Evolutionary conservation across 1,284 basidiomycete species (phyloP).

Genomic region (Tremellales sp.): DNA sequence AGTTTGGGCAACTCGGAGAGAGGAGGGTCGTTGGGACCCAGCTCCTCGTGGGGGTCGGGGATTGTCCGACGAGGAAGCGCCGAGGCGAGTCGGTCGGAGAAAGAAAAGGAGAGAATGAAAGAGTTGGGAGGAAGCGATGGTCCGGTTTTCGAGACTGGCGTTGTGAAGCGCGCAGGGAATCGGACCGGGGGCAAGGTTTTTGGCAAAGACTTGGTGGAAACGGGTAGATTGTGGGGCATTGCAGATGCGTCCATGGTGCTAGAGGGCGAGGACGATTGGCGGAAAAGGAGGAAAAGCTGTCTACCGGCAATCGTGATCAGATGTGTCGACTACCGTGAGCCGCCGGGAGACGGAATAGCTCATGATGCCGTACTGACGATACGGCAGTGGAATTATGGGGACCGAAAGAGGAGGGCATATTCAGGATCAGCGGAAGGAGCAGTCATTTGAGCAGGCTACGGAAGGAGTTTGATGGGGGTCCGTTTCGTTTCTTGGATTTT

Average conservation of each 20-base stretch:
- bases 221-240: constrained; percentile 33
- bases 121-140: constrained; percentile 12
- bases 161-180: constrained; percentile 23
- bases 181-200: constrained; percentile 30
- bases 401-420: constrained; percentile 50
- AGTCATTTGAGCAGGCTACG: constrained; percentile 68
- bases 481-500: constrained; percentile 29
- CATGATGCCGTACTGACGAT: constrained; percentile 4
- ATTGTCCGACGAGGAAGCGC: constrained; percentile 14
- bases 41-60: constrained; percentile 20
- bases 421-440: constrained; percentile 48
- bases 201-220: constrained; percentile 34
- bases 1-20: constrained; percentile 8
- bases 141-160: constrained; percentile 23
- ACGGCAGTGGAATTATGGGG: constrained; percentile 44
- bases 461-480: constrained; percentile 77
- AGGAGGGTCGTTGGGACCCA: constrained; percentile 12
- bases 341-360: background rate
- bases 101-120: constrained; percentile 1
- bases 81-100: constrained; percentile 10
- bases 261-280: constrained; percentile 22
- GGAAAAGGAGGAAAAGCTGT: constrained; percentile 29
- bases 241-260: constrained; percentile 17
- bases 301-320: constrained; percentile 47
- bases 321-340: constrained; percentile 46